A percentile compares a stretch with the other conserved stretches of the same genome.
Conservation (phyloP, 257 asterid genomes). For the Solanum sejunctum region DNA sequence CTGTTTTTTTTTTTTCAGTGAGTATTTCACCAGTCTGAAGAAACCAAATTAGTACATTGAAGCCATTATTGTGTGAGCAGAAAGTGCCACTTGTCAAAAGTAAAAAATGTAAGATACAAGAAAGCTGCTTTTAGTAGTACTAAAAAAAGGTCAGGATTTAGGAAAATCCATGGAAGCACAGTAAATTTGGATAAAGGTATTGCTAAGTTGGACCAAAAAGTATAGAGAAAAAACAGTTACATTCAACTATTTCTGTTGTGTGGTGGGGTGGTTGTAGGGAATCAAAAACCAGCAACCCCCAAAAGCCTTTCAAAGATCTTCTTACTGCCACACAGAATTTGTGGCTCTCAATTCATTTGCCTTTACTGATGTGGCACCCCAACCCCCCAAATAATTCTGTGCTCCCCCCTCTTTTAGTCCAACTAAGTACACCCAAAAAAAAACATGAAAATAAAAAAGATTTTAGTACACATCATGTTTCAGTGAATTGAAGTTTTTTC, state of each 20-base stretch:
- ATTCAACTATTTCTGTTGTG: not conserved
- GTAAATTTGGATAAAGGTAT: slow-evolving; percentile 6
- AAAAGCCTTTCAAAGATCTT: slow-evolving; percentile 21
- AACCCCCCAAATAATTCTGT: slow-evolving; percentile 5
- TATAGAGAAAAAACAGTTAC: not conserved
- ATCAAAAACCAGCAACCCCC: not conserved
- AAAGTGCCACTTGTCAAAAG: too few relatives aligned
- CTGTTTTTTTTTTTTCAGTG: too few relatives aligned
- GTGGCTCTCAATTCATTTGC: slow-evolving; percentile 53
- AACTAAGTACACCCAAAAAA: not conserved
- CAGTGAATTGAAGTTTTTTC: not conserved
- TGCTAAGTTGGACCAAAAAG: slow-evolving; percentile 25
- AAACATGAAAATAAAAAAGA: too few relatives aligned
- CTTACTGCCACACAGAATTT: slow-evolving; percentile 56
- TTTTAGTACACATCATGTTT: not conserved
- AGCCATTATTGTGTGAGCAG: too few relatives aligned
- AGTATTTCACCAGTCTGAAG: too few relatives aligned
- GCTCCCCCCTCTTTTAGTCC: slow-evolving; percentile 10
- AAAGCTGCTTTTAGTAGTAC: too few relatives aligned
- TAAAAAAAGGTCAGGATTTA: not conserved
- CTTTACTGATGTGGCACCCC: slow-evolving; percentile 33
- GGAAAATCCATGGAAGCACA: not conserved
- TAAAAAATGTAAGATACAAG: too few relatives aligned
- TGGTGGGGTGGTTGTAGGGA: not conserved
- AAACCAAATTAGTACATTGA: too few relatives aligned